Base-by-base conservation (phyloP, 2,329 filamentous ascomycete genomes). In the Lecanoromycetidae sp. region DNA sequence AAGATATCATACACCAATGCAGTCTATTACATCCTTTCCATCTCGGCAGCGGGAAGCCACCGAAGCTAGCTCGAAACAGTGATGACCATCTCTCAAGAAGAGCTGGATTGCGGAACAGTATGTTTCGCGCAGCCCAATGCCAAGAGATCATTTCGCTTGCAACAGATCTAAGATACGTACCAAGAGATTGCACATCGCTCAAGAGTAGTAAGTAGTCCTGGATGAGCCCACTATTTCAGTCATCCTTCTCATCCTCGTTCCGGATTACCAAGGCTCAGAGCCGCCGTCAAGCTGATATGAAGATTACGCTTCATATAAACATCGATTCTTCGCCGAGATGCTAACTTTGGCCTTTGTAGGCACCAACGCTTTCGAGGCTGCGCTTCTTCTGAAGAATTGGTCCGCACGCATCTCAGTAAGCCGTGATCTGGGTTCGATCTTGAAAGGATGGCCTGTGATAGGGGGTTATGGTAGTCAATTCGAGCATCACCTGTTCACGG, bases 381-480 rank as follows among this genome's bases (percentile, higher is more conserved):
- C 56, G 1, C 42, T 23, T 13, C 25, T 62, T 0, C 46, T 66
- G 19, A 55, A 36, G 1, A 33, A 52, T 8, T 58, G 56, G 54
- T 54, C 60, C 10, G 45, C 49, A 19, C 45, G 30, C 1, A 45
- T 65, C 2, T 29, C 41, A 4, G 59, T 57, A 1, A 57, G 56
- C 0, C n/a, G 7, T 2, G 52, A 60, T 34, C 27, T 67, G 5
- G 48, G 48, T 0, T 44, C 48, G 0, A 51, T 61, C 3, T 30
- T 71, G 0, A 56, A 66, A 15, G 36, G 56, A 15, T 66, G 60
- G 56, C 48, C 60, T 0, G 39, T 49, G 53, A 61, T 74, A 45
- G 62, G 63, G 2, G 68, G 71, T 0, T 68, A 65, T 50, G 52
- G 54, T 6, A 49, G 55, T 4, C 32, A n/a, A 3, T 68, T 64